Percentiles rank a stretch among this genome's conserved stretches.
These are phyloP conservation scores for Fusarium sp. DNA, from an alignment of 2,329 filamentous ascomycete genomes.

Conservation along the genomic window DNA sequence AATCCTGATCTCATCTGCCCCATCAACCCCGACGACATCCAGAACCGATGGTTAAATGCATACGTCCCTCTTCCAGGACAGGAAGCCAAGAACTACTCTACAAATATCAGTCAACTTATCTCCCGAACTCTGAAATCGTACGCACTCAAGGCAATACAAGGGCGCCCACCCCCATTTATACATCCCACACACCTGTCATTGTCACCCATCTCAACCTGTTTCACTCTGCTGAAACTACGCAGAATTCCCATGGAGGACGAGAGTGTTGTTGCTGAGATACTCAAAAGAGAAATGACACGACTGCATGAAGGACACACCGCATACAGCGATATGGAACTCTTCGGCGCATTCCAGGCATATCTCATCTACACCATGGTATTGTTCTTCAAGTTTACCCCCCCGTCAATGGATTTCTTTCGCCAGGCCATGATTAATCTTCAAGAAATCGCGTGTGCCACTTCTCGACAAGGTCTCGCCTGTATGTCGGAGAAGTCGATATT, in stretches of 20 bases:
- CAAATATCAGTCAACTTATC: constrained; percentile 54
- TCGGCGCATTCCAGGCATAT: constrained; percentile 65
- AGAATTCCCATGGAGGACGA: too few species aligned
- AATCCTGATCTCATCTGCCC: constrained; percentile 54
- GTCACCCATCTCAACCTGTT: constrained; percentile 54
- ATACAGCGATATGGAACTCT: constrained; percentile 48
- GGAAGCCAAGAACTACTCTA: constrained; percentile 56
- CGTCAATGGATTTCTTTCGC: constrained; percentile 49
- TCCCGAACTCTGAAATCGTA: constrained; percentile 60
- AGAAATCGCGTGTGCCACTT: constrained; percentile 45
- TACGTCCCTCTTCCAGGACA: constrained; percentile 60
- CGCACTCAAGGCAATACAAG: constrained; percentile 51
- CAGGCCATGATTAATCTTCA: constrained; percentile 63
- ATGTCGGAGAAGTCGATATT: constrained; percentile 52
- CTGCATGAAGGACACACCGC: constrained; percentile 48
- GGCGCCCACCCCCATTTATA: constrained; percentile 58
- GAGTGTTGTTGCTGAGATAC: constrained; percentile 49
- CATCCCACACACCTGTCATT: constrained; percentile 54
- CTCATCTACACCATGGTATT: constrained; percentile 64
- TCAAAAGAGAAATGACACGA: constrained; percentile 58
- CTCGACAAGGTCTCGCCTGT: constrained; percentile 58
- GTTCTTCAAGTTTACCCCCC: constrained; percentile 55
- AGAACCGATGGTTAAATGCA: constrained; percentile 61
- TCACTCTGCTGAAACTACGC: too few species aligned
- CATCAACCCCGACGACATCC: constrained; percentile 60